Evolutionary conservation across 441 rosid species (phyloP), one percentile per base, ranked within the genome.

Genomic region (Raphanus hybrid): DNA sequence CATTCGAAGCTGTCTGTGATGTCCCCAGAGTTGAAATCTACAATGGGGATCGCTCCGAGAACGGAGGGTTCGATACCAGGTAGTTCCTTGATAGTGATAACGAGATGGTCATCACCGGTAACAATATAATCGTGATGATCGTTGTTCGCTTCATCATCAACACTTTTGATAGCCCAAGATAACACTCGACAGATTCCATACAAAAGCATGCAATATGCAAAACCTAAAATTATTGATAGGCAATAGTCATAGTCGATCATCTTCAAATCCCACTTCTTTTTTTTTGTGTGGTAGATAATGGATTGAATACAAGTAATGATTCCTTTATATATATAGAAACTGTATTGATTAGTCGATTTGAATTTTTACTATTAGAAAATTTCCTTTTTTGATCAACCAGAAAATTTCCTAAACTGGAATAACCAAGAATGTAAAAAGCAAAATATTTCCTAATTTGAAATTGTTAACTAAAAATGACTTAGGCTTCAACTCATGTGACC

Each of bases 1-100:
- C 73, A 69, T 57, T 69, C 20, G 3, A 69, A n/a, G 16, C 63
- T 14, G 16, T 54, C 12, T 32, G 37, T 12, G 35, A 57, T 18
- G 52, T 70, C 73, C 5, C 9, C 32, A 14, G 89, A 12, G 64
- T 35, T 57, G 54, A 70, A 70, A 11, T 70, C 64, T 10, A 70
- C 54, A 18, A 57, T 18, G 14, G 73, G 64, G 64, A 55, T 35
- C 26, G 64, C 20, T 55, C 11, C 29, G 71, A 68, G 39, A 15
- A 67, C 32, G 15, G 48, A 54, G 6, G 48, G 64, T 7, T 55
- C 1, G 52, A 69, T 34, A 29, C 61, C 61, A 4, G 61, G 3
- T 12, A 45, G 52, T n/a, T 67, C 59, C 8, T 45, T 67, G 59
- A 67, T 6, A 35, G 10, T 61, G 16, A 61, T 61, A n/a, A 26